A percentile compares a stretch with the other conserved stretches of the same genome.
These are phyloP conservation scores for Mycena latifolia DNA, from an alignment of 768 basidiomycete species.

Conservation along the genomic window DNA sequence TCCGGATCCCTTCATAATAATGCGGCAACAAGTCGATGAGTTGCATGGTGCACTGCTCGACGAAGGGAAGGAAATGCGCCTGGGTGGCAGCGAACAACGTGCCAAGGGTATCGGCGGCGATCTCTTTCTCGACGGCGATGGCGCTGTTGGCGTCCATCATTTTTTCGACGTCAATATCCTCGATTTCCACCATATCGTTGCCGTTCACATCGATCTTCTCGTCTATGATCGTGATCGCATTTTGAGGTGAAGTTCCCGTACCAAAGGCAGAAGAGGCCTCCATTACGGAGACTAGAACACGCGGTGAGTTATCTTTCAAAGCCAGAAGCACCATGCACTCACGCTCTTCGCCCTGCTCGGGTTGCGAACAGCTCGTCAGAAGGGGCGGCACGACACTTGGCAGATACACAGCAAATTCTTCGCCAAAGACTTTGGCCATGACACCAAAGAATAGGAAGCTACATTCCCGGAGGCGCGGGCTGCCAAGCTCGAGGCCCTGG, in stretches of 20 bases:
- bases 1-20: slow-evolving; percentile 98
- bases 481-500: slow-evolving; percentile 88
- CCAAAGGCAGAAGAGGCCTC: slow-evolving; percentile 74
- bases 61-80: slow-evolving; percentile 89
- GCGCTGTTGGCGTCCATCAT: slow-evolving; percentile 94
- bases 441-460: slow-evolving; percentile 99
- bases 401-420: slow-evolving; percentile 92
- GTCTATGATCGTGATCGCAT: slow-evolving; percentile 74
- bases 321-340: slow-evolving; percentile 37
- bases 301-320: slow-evolving; percentile 8
- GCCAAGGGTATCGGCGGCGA: slow-evolving; percentile 96
- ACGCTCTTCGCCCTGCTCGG: slow-evolving; percentile 83
- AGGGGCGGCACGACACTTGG: slow-evolving; percentile 89
- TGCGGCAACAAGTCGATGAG: slow-evolving; percentile 86
- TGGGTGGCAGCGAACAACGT: slow-evolving; percentile 88
- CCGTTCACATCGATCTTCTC: slow-evolving; percentile 64
- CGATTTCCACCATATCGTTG: slow-evolving; percentile 72
- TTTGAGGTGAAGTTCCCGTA: slow-evolving; percentile 79
- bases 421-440: slow-evolving; percentile 96
- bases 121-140: slow-evolving; percentile 99
- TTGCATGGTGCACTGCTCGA: slow-evolving; percentile 85
- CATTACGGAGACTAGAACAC: slow-evolving; percentile 59
- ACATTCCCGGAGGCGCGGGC: slow-evolving; percentile 91
- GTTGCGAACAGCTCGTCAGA: slow-evolving; percentile 84
- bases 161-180: slow-evolving; percentile 88